A percentile compares a stretch with the other conserved stretches of the same genome.
Evolutionary conservation across 805 yeast genomes (phyloP).

Genomic region (Metahyphopichia silvanorum): DNA sequence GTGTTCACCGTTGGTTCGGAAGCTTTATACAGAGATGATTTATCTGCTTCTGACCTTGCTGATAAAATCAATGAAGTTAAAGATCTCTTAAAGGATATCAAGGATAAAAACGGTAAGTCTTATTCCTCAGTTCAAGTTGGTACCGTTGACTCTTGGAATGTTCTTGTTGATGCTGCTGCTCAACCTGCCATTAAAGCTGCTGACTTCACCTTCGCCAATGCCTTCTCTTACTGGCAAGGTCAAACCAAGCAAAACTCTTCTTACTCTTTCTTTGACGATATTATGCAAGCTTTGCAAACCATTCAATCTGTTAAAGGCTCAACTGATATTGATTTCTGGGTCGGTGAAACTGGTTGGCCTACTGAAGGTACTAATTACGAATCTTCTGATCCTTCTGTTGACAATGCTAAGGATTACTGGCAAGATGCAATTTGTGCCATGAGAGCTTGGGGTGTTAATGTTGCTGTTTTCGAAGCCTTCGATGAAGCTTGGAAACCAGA

Average conservation of each 20-base stretch:
- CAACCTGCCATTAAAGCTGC: slow-evolving; percentile 72
- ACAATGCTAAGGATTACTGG: slow-evolving; percentile 81
- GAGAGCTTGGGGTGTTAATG: slow-evolving; percentile 95
- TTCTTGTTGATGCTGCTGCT: slow-evolving; percentile 75
- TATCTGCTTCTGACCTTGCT: slow-evolving; percentile 75
- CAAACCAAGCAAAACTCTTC: slow-evolving; percentile 81
- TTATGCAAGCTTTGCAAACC: slow-evolving; percentile 93
- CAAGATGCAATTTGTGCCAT: slow-evolving; percentile 86
- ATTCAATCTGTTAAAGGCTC: slow-evolving; percentile 85
- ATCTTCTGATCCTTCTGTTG: slow-evolving; percentile 61
- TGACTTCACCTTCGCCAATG: slow-evolving; percentile 88
- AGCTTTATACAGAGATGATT: slow-evolving; percentile 87
- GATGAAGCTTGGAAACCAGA: slow-evolving; percentile 97
- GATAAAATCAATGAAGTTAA: slow-evolving; percentile 61
- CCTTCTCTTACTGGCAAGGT: slow-evolving; percentile 99
- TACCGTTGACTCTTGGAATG: slow-evolving; percentile 94
- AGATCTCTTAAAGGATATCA: slow-evolving; percentile 53
- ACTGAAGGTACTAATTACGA: slow-evolving; percentile 76
- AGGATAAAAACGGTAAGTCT: slow-evolving; percentile 78
- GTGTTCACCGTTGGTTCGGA: slow-evolving; percentile 92
- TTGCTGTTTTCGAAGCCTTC: slow-evolving; percentile 88
- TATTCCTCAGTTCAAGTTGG: slow-evolving; percentile 77
- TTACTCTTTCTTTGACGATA: slow-evolving; percentile 91
- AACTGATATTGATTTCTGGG: slow-evolving; percentile 86
- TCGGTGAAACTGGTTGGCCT: slow-evolving; percentile 99